A percentile compares a stretch with the other conserved stretches of the same genome.
phyloP scores from a whole-genome alignment of 306 rosid genomes.

The Styphnolobium japonicum region DNA sequence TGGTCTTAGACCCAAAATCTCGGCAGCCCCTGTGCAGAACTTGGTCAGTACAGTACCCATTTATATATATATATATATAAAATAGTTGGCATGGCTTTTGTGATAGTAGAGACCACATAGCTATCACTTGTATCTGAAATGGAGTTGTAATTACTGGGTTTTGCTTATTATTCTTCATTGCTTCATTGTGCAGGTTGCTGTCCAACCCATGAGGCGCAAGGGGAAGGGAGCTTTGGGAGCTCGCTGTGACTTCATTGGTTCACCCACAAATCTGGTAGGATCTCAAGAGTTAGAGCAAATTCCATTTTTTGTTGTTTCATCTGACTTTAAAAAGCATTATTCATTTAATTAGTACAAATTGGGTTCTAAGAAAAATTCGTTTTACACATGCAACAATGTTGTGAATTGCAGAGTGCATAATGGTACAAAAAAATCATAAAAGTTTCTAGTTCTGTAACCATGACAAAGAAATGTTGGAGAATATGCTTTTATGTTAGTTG shows the following conservation, averaged over 20 bases:
- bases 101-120: neutral
- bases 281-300: neutral
- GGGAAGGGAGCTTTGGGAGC: slow-evolving; percentile 82
- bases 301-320: neutral
- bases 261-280: slow-evolving; percentile 82
- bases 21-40: slow-evolving; percentile 51
- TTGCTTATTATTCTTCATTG: neutral
- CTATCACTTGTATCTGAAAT: neutral
- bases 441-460: neutral
- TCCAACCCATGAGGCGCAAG: slow-evolving; percentile 65
- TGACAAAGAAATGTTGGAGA: neutral
- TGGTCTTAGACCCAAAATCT: slow-evolving; percentile 65
- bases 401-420: neutral
- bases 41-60: slow-evolving; percentile 39
- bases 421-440: neutral
- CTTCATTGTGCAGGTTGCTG: slow-evolving; percentile 50
- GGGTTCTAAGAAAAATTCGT: neutral
- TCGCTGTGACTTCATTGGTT: slow-evolving; percentile 86
- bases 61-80: neutral
- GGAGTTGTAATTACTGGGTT: neutral
- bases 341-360: neutral
- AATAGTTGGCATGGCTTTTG: neutral
- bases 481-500: neutral
- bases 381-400: neutral
- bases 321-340: neutral